Conservation (phyloP, 2,329 filamentous ascomycete genomes). For the Tolypocladium tropicale region DNA sequence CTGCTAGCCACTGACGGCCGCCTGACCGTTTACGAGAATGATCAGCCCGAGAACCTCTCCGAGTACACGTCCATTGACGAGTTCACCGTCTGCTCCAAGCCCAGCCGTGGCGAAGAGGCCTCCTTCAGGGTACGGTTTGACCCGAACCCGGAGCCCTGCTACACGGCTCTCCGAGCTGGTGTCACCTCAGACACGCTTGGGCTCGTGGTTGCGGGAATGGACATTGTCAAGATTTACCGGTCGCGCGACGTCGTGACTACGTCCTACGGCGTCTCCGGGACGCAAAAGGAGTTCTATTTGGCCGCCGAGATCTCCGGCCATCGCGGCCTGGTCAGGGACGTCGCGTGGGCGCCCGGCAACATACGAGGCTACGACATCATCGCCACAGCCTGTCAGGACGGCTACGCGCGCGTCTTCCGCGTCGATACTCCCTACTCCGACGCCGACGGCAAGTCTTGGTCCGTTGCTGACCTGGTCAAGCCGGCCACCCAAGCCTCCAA, state of each 20-base stretch:
- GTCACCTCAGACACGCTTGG: constrained; percentile 69
- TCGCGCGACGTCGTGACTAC: constrained; percentile 50
- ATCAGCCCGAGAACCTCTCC: constrained; percentile 69
- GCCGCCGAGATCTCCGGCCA: constrained; percentile 69
- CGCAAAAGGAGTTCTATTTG: constrained; percentile 71
- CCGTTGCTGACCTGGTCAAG: constrained; percentile 32
- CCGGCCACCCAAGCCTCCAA: constrained; percentile 15
- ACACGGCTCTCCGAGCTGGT: constrained; percentile 67
- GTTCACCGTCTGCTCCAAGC: constrained; percentile 61
- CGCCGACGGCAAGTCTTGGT: constrained; percentile 40
- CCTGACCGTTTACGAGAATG: constrained; percentile 73
- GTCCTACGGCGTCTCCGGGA: constrained; percentile 41
- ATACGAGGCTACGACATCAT: constrained; percentile 84
- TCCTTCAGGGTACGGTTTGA: constrained; percentile 83
- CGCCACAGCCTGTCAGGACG: constrained; percentile 88
- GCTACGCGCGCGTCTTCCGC: constrained; percentile 80
- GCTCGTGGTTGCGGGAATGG: constrained; percentile 79
- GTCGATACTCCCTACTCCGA: constrained; percentile 48
- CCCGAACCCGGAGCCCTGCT: constrained; percentile 74
- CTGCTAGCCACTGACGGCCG: constrained; percentile 75
- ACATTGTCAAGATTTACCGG: constrained; percentile 72
- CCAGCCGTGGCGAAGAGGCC: constrained; percentile 72
- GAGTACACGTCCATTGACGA: constrained; percentile 69
- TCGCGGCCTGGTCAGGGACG: constrained; percentile 68
- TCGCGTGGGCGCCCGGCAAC: constrained; percentile 87